Evolutionary conservation across 805 yeast genomes (phyloP).

Genomic region (Saturnispora kantuleensis): DNA sequence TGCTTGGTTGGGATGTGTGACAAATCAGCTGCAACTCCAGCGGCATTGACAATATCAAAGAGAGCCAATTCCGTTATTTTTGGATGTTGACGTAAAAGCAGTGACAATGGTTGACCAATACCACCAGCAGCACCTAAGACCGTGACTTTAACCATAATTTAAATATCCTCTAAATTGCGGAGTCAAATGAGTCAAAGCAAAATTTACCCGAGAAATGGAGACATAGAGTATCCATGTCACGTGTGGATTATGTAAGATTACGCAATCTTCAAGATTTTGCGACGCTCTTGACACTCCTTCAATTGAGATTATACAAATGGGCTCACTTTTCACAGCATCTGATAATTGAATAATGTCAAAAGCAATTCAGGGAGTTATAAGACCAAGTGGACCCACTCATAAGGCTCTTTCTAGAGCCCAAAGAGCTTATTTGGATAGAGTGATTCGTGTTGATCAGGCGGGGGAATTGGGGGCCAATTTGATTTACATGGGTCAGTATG

Average conservation of each 20-base stretch:
- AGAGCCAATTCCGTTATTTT: slow-evolving; percentile 79
- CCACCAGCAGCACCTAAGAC: slow-evolving; percentile 90
- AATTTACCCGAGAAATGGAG: too few relatives aligned
- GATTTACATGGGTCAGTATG: slow-evolving; percentile 85
- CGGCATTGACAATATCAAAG: slow-evolving; percentile 85
- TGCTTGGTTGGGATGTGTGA: slow-evolving; percentile 93
- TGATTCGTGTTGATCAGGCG: slow-evolving; percentile 91
- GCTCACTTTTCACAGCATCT: not conserved
- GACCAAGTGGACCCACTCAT: slow-evolving; percentile 19
- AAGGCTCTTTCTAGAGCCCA: slow-evolving; percentile 38
- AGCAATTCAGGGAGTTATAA: slow-evolving; percentile 1
- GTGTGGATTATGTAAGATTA: too few relatives aligned
- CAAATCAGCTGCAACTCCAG: slow-evolving; percentile 95
- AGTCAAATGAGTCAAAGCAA: not conserved
- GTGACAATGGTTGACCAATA: slow-evolving; percentile 84
- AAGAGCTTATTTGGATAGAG: slow-evolving; percentile 59
- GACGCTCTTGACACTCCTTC: too few relatives aligned
- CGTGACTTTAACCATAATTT: slow-evolving; percentile 41
- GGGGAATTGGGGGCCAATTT: slow-evolving; percentile 95
- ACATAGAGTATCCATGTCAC: too few relatives aligned
- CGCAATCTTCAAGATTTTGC: too few relatives aligned
- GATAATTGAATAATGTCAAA: not conserved
- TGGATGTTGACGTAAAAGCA: slow-evolving; percentile 77
- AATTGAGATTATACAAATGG: too few relatives aligned
- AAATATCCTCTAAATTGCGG: not conserved